Evolutionary conservation across 2,329 filamentous ascomycete genomes (phyloP).

Genomic region (Camillea tinctor): DNA sequence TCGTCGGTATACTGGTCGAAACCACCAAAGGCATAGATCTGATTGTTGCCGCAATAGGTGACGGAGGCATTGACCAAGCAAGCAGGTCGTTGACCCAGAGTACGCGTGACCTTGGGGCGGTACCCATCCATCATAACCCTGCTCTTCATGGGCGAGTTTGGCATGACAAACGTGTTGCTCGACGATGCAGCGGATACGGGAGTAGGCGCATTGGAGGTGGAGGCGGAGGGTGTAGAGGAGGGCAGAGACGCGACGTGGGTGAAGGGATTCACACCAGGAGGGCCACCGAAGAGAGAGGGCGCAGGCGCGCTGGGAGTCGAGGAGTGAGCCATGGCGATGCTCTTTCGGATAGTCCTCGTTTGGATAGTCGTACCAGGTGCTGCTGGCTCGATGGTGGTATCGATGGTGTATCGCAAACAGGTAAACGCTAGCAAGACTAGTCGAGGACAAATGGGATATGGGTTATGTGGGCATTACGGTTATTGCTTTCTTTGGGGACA

Average conservation of each 20-base stretch:
- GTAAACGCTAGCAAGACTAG: not conserved
- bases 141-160: constrained; percentile 73
- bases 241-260: constrained; percentile 26
- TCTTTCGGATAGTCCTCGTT: not conserved
- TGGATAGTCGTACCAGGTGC: not conserved
- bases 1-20: constrained; percentile 99
- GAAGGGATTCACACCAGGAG: constrained; percentile 19
- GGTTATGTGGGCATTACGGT: not conserved
- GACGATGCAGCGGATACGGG: constrained; percentile 54
- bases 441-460: not conserved
- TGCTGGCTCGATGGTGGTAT: not conserved
- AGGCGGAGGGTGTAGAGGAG: constrained; percentile 33
- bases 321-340: constrained; percentile 25
- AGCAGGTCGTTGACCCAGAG: constrained; percentile 77
- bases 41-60: constrained; percentile 96
- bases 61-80: constrained; percentile 97
- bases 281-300: constrained; percentile 35
- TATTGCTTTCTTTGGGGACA: not conserved
- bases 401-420: not conserved
- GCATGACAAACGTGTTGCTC: constrained; percentile 87
- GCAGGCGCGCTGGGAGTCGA: constrained; percentile 23
- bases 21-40: constrained; percentile 96
- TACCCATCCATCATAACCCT: constrained; percentile 69
- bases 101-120: constrained; percentile 78
- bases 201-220: constrained; percentile 40